Percentiles rank a stretch among this genome's conserved stretches.
Conservation (phyloP, 805 yeast species). For the Starmerella riodocensis region DNA sequence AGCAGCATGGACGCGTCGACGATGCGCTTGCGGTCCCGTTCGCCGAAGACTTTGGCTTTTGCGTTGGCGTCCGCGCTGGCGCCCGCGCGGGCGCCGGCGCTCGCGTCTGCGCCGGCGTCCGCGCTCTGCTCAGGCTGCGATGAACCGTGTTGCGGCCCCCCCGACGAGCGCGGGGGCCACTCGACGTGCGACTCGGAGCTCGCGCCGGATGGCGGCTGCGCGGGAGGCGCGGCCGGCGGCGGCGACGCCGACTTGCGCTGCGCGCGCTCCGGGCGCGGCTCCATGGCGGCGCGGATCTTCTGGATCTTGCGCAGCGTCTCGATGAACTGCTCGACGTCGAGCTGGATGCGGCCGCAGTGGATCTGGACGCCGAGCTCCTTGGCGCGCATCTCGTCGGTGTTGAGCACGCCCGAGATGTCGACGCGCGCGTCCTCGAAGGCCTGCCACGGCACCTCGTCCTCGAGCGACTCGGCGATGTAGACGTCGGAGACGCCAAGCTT, state of each 20-base stretch:
- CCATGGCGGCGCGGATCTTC: constrained; percentile 1
- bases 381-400: constrained; percentile 22
- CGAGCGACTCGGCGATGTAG: constrained; percentile 22
- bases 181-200: neutral
- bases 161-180: neutral
- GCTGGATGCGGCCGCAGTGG: constrained; percentile 23
- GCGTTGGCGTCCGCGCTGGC: no score
- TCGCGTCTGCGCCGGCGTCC: no score
- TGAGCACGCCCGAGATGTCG: constrained; percentile 26
- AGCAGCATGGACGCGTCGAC: constrained; percentile 2
- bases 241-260: no score
- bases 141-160: no score
- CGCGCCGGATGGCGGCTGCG: constrained; percentile 3
- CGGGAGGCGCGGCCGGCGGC: neutral
- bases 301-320: constrained; percentile 13
- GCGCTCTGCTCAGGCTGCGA: no score
- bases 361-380: constrained; percentile 26
- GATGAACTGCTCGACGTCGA: constrained; percentile 19
- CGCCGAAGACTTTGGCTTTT: constrained; percentile 4
- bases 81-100: no score
- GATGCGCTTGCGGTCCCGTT: constrained; percentile 9
- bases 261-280: no score
- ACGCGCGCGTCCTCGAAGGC: constrained; percentile 24
- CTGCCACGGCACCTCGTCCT: constrained; percentile 26
- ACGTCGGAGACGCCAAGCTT: constrained; percentile 23